Evolutionary conservation across 306 rosid species (phyloP).

Genomic region (Vigna mungo): DNA sequence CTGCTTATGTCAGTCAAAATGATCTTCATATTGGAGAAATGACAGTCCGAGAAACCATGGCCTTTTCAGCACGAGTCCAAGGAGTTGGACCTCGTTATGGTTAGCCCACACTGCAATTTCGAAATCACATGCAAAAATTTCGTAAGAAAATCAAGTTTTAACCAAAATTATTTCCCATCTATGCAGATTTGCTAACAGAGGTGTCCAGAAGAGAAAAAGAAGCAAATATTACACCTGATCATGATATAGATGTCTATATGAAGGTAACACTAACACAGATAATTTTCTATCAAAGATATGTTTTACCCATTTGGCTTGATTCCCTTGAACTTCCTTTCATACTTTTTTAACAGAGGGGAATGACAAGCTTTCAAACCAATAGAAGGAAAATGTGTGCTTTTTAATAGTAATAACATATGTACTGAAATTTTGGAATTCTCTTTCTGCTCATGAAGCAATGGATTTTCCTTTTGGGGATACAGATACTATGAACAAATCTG

Average conservation of each 20-base stretch:
- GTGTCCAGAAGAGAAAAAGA: conserved; percentile 71
- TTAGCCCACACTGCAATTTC: conserved; percentile 33
- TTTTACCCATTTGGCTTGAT: not conserved
- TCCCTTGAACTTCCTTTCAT: not conserved
- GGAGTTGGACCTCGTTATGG: conserved; percentile 76
- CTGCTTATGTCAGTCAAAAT: conserved; percentile 75
- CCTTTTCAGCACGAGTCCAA: conserved; percentile 79
- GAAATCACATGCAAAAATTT: not conserved
- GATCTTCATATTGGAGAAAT: conserved; percentile 74
- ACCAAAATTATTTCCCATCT: not conserved
- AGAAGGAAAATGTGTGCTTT: not conserved
- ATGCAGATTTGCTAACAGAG: conserved; percentile 67
- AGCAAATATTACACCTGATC: conserved; percentile 67
- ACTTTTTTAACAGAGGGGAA: not conserved
- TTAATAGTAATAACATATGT: not conserved
- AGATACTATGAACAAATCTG: not conserved
- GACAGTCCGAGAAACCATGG: conserved; percentile 81
- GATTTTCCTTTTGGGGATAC: not conserved
- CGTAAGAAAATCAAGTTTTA: conserved; percentile 22
- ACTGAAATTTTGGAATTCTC: not conserved
- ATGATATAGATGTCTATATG: conserved; percentile 72
- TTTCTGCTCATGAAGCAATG: not conserved
- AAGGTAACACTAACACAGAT: conserved; percentile 50
- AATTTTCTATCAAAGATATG: not conserved
- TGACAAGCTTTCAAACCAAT: not conserved